These are phyloP conservation scores for Fistulina hepatica DNA, from an alignment of 1,284 basidiomycete species.

Conservation along the genomic window DNA sequence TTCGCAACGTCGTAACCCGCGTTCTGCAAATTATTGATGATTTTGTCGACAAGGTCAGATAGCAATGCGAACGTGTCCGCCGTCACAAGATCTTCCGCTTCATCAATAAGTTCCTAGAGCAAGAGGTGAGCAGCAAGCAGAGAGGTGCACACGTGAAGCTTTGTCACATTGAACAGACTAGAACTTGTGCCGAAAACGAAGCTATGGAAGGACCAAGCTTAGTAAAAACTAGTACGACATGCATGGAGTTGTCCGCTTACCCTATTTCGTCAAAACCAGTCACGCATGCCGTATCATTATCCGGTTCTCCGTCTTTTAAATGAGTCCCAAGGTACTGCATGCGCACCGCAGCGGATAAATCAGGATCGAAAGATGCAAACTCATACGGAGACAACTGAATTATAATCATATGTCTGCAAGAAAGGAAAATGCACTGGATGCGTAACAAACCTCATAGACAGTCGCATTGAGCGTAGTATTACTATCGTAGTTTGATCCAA, in stretches of 20 bases:
- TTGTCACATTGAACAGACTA: constrained; percentile 48
- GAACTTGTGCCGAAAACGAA: constrained; percentile 59
- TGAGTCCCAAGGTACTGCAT: constrained; percentile 49
- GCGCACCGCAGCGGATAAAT: constrained; percentile 48
- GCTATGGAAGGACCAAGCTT: too few species aligned
- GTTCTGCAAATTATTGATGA: constrained; percentile 38
- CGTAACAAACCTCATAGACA: constrained; percentile 60
- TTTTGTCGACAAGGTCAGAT: constrained; percentile 35
- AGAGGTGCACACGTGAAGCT: neutral
- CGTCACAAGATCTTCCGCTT: constrained; percentile 29
- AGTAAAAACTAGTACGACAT: too few species aligned
- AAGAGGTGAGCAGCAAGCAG: neutral
- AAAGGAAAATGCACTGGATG: neutral
- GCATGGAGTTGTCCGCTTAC: too few species aligned
- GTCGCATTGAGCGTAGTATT: constrained; percentile 32
- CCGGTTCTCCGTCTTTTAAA: constrained; percentile 38
- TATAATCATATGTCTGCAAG: neutral
- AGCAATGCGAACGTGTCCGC: constrained; percentile 30
- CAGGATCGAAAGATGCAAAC: constrained; percentile 60
- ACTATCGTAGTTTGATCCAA: constrained; percentile 33
- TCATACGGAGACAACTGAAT: constrained; percentile 54
- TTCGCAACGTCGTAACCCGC: constrained; percentile 52
- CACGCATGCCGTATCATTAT: constrained; percentile 44
- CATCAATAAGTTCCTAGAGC: constrained; percentile 20
- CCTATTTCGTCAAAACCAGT: constrained; percentile 58